Base-by-base conservation (phyloP, 1,139 yeast species). In the Kodamaea alishanica region DNA sequence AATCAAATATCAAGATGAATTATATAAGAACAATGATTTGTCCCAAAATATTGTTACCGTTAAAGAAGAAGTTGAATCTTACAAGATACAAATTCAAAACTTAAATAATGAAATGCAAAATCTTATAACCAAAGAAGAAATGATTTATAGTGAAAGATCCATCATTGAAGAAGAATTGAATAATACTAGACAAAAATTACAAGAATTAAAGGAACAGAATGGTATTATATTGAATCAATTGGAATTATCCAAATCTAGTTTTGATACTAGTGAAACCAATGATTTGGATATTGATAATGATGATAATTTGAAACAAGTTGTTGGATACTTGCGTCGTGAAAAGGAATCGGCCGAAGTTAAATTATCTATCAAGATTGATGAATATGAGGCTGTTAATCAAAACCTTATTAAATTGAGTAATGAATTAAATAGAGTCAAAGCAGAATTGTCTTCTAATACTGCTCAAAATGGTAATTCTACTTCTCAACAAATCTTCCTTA, bases 341-440 rank as follows among this genome's bases (percentile, higher is more conserved):
- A 85, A 84, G 55, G 96, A 88, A 46, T 69, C 81, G 5, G 71
- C 81, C 1, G 86, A 81, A 40, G 74, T 80, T 12, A 84, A 81
- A 49, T 65, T 77, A 24, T 71, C 73, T 8, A 63, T 72, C 23
- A 61, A 73, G 23, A 55, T 57, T 10, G 78, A 75, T 45, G 88
- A 81, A 49, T 65, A 67, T 36, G 63, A 65, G 36, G 63, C 73
- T 27, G 60, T 78, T 30, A 67, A 72, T 45, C 74, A 70, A 40
- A 70, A 69, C 32, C 50, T 77, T 26, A 61, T 61, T 1, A 51
- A 65, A 28, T 55, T 67, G 3, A 63, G 62, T 34, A 47, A 63
- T 26, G 84, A 79, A 45, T 54, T 79, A 12, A 65, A 69, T 27
- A 63, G 61, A n/a, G 52, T 69, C 2, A 72, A 70, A 50, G 48